A percentile compares a stretch with the other conserved stretches of the same genome.
phyloP scores from a whole-genome alignment of 2,329 filamentous ascomycete genomes.

The Chaetomium sp. region DNA sequence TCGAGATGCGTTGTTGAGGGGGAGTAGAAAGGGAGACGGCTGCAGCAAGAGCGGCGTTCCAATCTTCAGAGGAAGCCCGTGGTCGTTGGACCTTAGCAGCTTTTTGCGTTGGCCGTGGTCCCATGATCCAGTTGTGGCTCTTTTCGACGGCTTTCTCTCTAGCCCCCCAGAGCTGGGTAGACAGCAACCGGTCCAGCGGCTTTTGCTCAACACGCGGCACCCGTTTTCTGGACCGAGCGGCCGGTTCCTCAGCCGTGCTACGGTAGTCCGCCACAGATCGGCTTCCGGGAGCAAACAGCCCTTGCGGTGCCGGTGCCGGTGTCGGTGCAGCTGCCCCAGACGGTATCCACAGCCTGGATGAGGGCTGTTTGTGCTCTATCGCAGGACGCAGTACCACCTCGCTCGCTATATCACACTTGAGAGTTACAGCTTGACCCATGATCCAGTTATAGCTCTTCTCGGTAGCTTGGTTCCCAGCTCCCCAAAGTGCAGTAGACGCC shows the following conservation, averaged over 20 bases:
- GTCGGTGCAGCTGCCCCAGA: no score
- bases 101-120: background rate
- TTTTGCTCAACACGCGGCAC: conserved; percentile 24
- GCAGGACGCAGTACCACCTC: no score
- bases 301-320: background rate
- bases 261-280: conserved; percentile 23
- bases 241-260: conserved; percentile 28
- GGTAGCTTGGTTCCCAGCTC: no score
- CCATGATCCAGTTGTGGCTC: conserved; percentile 27
- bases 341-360: no score
- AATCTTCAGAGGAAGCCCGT: background rate
- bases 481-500: no score
- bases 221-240: conserved; percentile 28
- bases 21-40: background rate
- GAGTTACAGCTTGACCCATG: no score
- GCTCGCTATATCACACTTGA: no score
- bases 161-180: conserved; percentile 25
- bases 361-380: no score
- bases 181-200: conserved; percentile 25
- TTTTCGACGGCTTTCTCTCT: background rate
- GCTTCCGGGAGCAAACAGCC: conserved; percentile 5
- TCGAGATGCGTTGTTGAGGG: no score
- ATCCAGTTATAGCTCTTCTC: no score
- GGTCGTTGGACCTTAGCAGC: background rate
- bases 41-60: conserved; percentile 7